Conservation (phyloP, 2,329 filamentous ascomycete species). For the Venturia asperata region DNA sequence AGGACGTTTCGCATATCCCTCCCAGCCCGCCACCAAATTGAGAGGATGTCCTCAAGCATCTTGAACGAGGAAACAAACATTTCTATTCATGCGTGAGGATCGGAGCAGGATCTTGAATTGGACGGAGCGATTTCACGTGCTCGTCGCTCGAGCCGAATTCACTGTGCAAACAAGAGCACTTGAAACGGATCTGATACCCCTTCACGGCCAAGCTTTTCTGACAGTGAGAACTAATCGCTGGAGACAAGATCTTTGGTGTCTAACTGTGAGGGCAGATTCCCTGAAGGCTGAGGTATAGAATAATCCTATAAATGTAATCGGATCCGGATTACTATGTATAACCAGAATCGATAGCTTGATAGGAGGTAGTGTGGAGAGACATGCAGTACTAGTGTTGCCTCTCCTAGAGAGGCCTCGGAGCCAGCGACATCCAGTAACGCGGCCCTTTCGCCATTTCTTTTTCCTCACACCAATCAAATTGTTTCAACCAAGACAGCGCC, state of each 20-base stretch:
- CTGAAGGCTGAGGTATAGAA: neutral
- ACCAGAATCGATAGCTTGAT: neutral
- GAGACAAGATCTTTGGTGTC: neutral
- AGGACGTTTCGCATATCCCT: neutral
- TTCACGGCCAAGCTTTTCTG: slow-evolving; percentile 7
- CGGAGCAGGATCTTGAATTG: neutral
- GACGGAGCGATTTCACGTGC: neutral
- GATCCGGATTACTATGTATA: no score
- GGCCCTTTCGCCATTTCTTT: neutral
- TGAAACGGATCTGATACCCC: slow-evolving; percentile 8
- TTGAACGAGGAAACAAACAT: slow-evolving; percentile 1
- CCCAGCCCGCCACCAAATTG: neutral
- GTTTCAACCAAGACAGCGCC: slow-evolving; percentile 9
- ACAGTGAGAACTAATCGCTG: neutral
- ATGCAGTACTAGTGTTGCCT: no score
- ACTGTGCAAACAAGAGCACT: neutral
- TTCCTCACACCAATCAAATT: slow-evolving; percentile 4
- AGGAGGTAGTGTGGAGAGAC: neutral
- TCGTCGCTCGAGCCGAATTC: neutral
- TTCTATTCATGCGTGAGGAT: neutral
- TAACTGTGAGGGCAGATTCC: neutral
- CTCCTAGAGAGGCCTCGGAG: neutral
- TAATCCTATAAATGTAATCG: neutral
- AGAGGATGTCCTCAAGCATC: neutral
- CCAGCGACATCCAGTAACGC: neutral